Evolutionary conservation across 192 early-diverging fungal genomes (phyloP), one percentile per base, ranked within the genome.

Genomic region (Fimicolochytrium jonesii): DNA sequence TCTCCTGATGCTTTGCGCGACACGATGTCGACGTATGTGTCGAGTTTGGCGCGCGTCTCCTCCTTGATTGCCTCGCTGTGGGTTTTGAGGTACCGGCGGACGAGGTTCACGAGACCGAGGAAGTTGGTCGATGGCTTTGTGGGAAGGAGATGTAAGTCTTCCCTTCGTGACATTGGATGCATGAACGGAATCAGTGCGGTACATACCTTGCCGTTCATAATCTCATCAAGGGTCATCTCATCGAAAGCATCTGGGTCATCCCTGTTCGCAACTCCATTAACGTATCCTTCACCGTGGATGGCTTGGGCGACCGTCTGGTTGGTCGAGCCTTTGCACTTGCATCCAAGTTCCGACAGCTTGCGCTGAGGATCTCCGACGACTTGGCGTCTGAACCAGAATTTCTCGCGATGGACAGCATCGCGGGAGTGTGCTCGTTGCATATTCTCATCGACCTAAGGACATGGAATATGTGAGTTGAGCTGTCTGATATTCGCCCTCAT

Each of bases 341-440:
- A 61, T 13, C 37, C 49, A 13, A 52, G 54, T 47, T 56, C 50
- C 6, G 33, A 48, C 35, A 65, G 51, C 52, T 37, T 37, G 30
- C 75, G 25, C 61, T 32, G 42, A 31, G 61, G 41, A 50, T 76
- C 67, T 5, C 80, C 77, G 64, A 90, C 88, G 25, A 95, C 60
- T 59, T 90, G 87, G 56, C 88, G 90, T 35, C 93, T 83, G 78
- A 98, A 98, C 71, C 86, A 91, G 61, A 98, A 98, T 64, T 87
- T 87, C 47, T 94, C 85, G 2, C 78, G 69, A 25, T 85, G 51
- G 11, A 89, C 91, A 0, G 96, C 94, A 62, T 89, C 89, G 23
- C 91, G 83, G 36, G 77, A 77, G 62, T 96, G 92, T 0, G 91
- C 94, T 7, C 76, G 84, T 52, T 85, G 67, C 92, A 99, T 95